phyloP scores from a whole-genome alignment of 2,329 filamentous ascomycete species.

The Botryotinia calthae region DNA sequence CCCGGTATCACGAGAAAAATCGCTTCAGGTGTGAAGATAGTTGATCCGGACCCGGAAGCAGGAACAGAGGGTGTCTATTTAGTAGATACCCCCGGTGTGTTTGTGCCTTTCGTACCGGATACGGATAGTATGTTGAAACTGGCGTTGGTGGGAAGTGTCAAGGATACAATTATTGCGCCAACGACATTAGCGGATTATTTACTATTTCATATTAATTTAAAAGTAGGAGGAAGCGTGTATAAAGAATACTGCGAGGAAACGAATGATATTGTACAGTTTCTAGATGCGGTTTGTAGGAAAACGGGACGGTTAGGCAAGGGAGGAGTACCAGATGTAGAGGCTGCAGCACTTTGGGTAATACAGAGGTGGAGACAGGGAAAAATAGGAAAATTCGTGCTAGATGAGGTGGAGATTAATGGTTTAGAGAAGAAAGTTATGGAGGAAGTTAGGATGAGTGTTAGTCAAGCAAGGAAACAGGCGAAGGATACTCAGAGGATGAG shows the following conservation, averaged over 20 bases:
- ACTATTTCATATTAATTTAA: constrained; percentile 73
- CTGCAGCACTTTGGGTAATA: constrained; percentile 75
- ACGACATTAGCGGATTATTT: constrained; percentile 86
- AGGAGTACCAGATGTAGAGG: constrained; percentile 66
- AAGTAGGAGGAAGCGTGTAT: constrained; percentile 31
- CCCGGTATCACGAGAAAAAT: constrained; percentile 90
- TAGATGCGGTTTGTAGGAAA: constrained; percentile 67
- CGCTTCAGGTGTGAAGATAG: constrained; percentile 76
- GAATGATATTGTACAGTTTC: constrained; percentile 74
- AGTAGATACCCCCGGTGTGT: constrained; percentile 91
- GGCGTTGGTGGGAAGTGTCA: constrained; percentile 86
- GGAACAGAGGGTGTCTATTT: constrained; percentile 62
- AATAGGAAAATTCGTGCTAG: constrained; percentile 75
- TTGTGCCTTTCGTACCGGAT: constrained; percentile 85
- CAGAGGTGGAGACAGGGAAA: constrained; percentile 77
- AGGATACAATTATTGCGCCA: constrained; percentile 77
- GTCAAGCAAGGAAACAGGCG: constrained; percentile 65
- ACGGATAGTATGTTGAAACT: constrained; percentile 91
- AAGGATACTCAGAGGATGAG: constrained; percentile 55
- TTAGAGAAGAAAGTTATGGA: constrained; percentile 51
- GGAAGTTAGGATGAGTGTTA: constrained; percentile 57
- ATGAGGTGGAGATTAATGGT: constrained; percentile 64
- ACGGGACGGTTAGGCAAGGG: constrained; percentile 76
- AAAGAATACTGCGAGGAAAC: constrained; percentile 64
- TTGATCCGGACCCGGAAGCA: constrained; percentile 49